Base-by-base conservation (phyloP, 331 rosid genomes). In the Pyracantha coccinea region DNA sequence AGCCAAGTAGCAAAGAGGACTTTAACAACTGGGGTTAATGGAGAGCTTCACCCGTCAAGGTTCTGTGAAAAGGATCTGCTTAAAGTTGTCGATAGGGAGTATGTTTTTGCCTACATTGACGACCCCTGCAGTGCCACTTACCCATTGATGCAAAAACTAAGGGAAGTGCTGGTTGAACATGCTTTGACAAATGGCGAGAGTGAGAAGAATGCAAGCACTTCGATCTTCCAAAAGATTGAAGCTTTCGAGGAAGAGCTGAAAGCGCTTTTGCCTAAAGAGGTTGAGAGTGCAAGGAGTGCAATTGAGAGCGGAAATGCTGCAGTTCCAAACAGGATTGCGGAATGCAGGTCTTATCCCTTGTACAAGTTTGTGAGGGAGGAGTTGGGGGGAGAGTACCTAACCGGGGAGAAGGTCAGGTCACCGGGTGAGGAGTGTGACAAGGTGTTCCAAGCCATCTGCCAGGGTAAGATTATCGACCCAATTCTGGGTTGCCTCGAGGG, bases 1-100 rank as follows among this genome's bases (percentile, higher is more conserved):
- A 85, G 98, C 78, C 91, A 85, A 70, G 87, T 88, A 29, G 86
- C 88, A 1, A 93, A 87, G 86, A 91, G 84, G 57, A 79, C 79
- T 10, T 83, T 93, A 1, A 85, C 92, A 50, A 88, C 86, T 0
- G 89, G 90, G 16, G 78, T 69, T 11, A 86, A 82, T 33, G 98
- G 98, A 19, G 92, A 87, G 29, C 97, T 93, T 13, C 97, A 93
- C 65, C 96, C 98, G 2, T 91, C 98, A 4, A 85, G 98, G 45
- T 89, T 91, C 28, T 91, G 96, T 14, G 97, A 89, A 76, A 91
- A 89, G 32, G 98, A 93, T 69, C 70, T 93, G 12, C 84, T 93
- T 21, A 86, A 88, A 19, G 97, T 93, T 28, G 92, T 91, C 5
- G 97, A 93, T 8, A 82, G 91, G 69, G 98, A 93, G 45, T 28